Evolutionary conservation across 495 filamentous ascomycete species (phyloP).

Genomic region (Hypoxylon lienhwacheense): DNA sequence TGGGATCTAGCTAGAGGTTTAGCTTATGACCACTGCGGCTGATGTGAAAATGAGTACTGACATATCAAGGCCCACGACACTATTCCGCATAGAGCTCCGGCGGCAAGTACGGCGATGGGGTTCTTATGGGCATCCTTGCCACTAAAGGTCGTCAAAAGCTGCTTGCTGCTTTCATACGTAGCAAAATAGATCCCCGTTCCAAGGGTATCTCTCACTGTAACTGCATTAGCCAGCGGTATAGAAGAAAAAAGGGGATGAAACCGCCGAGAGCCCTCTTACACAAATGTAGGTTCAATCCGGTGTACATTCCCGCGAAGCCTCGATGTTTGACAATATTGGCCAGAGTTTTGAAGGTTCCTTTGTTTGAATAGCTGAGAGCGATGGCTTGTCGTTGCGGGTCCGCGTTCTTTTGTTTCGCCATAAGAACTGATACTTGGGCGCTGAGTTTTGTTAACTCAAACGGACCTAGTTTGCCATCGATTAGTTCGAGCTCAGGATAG

Average conservation of each 20-base stretch:
- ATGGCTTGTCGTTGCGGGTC: constrained; percentile 57
- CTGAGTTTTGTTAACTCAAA: constrained; percentile 94
- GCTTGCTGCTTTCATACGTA: constrained; percentile 88
- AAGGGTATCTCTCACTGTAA: constrained; percentile 75
- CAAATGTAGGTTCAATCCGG: constrained; percentile 80
- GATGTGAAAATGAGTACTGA: constrained; percentile 32
- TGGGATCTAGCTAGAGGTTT: constrained; percentile 58
- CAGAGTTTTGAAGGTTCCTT: constrained; percentile 79
- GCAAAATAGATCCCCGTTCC: constrained; percentile 90
- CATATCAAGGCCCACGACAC: constrained; percentile 81
- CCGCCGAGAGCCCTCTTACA: constrained; percentile 51
- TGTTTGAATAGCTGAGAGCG: constrained; percentile 71
- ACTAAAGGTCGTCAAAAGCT: constrained; percentile 73
- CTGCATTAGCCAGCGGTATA: constrained; percentile 20
- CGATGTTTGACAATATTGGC: constrained; percentile 76
- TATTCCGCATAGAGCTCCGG: constrained; percentile 77
- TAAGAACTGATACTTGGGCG: constrained; percentile 84
- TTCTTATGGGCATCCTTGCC: constrained; percentile 68
- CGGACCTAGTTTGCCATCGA: constrained; percentile 61
- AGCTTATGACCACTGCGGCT: constrained; percentile 3
- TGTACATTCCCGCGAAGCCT: constrained; percentile 79
- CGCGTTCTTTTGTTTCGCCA: constrained; percentile 66
- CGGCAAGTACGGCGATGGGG: constrained; percentile 70
- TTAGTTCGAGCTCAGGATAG: constrained; percentile 4
- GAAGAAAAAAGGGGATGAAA: no score